Evolutionary conservation across 2,329 filamentous ascomycete genomes (phyloP), one percentile per base, ranked within the genome.

Genomic region (Lomentospora prolificans): DNA sequence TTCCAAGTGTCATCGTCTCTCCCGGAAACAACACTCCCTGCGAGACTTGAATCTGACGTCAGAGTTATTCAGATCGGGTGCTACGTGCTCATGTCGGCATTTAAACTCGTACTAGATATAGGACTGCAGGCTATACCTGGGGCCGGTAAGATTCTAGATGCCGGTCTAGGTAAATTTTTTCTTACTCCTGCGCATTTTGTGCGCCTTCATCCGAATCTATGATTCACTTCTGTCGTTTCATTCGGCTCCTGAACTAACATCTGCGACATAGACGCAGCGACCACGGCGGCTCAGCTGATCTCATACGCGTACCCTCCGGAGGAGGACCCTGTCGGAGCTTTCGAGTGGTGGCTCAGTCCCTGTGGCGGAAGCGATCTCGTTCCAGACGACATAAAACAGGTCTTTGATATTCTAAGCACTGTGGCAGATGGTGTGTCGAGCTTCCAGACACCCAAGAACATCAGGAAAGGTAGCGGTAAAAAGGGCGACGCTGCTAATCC

Each of bases 401-500:
- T 41, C n/a, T 41, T 41, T 17, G 36, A 41, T 41, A 51, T 51
- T 33, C 56, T 57, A 2, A 57, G 51, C 22, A 24, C 10, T 5
- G 51, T 55, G 1, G 28, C 51, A 3, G 28, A 50, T 24, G 52
- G 52, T 30, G 30, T 51, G 3, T 51, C 56, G 44, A 57, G 56
- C 56, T 57, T 55, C 56, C 22, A n/a, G 22, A 30, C 33, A 25
- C 56, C 56, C 17, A 51, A 57, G 52, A 39, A 33, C 8, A 24
- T 54, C 52, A 17, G 4, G 2, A 55, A 55, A 28, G 56, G 51
- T 24, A 57, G 51, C 51, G 52, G 56, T 0, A 51, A 55, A 27
- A 57, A 57, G 46, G 56, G 56, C 17, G 56, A 57, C 44, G 28
- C 14, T 14, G 56, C 28, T 4, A 57, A 57, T 44, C 56, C 56